Percentiles rank a stretch among this genome's conserved stretches.
These are phyloP conservation scores for Buddleja alternifolia DNA, from an alignment of 257 asterid species.

Conservation along the genomic window DNA sequence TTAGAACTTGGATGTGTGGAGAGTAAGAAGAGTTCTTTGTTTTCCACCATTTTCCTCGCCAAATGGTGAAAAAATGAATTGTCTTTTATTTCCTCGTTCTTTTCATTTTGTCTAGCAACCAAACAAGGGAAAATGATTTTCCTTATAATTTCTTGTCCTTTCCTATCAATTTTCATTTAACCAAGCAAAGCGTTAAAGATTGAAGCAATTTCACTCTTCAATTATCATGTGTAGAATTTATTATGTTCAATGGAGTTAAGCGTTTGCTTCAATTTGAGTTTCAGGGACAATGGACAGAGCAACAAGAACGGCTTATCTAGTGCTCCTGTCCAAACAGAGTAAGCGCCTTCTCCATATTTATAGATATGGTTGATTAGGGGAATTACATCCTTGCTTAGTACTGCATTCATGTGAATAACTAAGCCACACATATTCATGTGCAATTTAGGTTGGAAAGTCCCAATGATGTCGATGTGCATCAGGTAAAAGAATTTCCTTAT, in stretches of 20 bases:
- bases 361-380: background rate
- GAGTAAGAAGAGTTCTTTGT: too few species aligned
- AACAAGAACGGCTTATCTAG: slow-evolving; percentile 30
- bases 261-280: slow-evolving; percentile 14
- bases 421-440: slow-evolving; percentile 24
- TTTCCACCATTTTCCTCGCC: too few species aligned
- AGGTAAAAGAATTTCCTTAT: slow-evolving; percentile 35
- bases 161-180: too few species aligned
- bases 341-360: slow-evolving; percentile 24
- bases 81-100: too few species aligned
- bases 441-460: slow-evolving; percentile 48
- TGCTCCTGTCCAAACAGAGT: slow-evolving; percentile 36
- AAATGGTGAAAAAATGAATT: too few species aligned
- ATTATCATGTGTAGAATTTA: background rate
- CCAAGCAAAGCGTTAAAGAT: too few species aligned
- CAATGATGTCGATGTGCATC: slow-evolving; percentile 38
- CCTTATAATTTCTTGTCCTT: too few species aligned
- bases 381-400: background rate
- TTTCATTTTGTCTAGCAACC: too few species aligned
- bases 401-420: slow-evolving; percentile 24
- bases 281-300: slow-evolving; percentile 39
- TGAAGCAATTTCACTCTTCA: background rate
- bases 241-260: background rate
- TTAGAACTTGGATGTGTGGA: too few species aligned
- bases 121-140: too few species aligned